Base-by-base conservation (phyloP, 352 stramenopile species). In the Phytophthora multivora region DNA sequence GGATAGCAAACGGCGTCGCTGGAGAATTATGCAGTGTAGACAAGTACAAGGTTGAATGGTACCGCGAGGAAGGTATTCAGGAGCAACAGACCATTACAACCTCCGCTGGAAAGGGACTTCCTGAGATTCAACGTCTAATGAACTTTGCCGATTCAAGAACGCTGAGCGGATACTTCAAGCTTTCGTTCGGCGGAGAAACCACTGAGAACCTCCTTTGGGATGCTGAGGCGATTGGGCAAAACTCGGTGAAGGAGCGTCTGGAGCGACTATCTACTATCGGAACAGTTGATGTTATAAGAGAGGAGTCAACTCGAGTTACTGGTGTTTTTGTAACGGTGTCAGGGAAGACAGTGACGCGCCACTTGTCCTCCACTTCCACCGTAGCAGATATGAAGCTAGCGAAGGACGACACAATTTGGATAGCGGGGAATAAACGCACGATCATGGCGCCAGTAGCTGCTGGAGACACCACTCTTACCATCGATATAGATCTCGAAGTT, bases 21-120 rank as follows among this genome's bases (percentile, higher is more conserved):
- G 65, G 66, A n/a, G 64, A 43, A 8, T 45, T 51, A 0, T 91
- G 82, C 21, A 58, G 69, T 19, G 65, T 91, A 0, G 78, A 89
- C 59, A 79, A 79, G 41, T 91, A 95, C 65, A 85, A 82, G 31
- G 52, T 93, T 10, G 86, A 94, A 59, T 93, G 86, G 83, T 94
- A 85, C 66, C 83, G 79, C 4, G 52, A 66, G 1, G 73, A 87
- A 64, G 83, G 81, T 10, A 63, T 51, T 0, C 72, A 62, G 18
- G 81, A 91, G 53, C 64, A 90, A 21, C 86, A 94, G 45, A 91
- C 80, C 2, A 86, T 94, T 30, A 94, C 86, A 5, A 91, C 81
- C 0, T 94, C 86, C 0, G 81, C 83, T 13, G 69, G 66, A 21
- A 84, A 81, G 52, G 83, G 86, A 1, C 55, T 94, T 1, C 80